phyloP scores from a whole-genome alignment of 2,329 filamentous ascomycete species.

The Lachnellula hyalina region DNA sequence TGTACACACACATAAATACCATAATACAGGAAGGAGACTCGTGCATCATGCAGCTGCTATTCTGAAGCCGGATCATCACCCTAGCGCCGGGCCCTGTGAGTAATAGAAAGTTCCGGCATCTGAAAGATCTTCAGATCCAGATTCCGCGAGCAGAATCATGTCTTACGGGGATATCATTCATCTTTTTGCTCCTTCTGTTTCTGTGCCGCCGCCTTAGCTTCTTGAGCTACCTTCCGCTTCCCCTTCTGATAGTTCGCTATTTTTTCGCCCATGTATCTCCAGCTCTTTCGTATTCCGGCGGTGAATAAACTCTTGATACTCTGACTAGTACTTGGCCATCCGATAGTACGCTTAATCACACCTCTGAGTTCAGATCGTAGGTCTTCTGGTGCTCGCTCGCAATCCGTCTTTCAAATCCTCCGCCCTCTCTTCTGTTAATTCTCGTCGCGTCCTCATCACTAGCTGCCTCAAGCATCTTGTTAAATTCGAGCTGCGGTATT shows the following conservation, averaged over 20 bases:
- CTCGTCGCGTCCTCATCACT: conserved; percentile 64
- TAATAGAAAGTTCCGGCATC: neutral
- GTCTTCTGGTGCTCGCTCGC: conserved; percentile 59
- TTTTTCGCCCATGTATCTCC: conserved; percentile 81
- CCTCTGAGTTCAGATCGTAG: conserved; percentile 66
- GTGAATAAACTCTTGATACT: conserved; percentile 80
- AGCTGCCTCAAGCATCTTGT: conserved; percentile 74
- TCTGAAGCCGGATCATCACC: neutral
- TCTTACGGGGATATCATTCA: neutral
- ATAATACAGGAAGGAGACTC: neutral
- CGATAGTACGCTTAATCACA: conserved; percentile 81
- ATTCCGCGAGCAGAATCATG: neutral
- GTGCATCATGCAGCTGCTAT: neutral
- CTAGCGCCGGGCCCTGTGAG: neutral
- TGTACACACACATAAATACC: neutral
- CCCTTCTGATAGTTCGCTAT: conserved; percentile 51
- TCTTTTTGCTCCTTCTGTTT: conserved; percentile 2
- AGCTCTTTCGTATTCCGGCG: conserved; percentile 63
- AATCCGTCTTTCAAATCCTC: conserved; percentile 81
- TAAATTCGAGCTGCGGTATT: conserved; percentile 79
- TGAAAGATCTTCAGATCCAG: no score
- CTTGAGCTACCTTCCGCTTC: conserved; percentile 21
- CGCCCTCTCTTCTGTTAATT: conserved; percentile 70
- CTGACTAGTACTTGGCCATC: conserved; percentile 87
- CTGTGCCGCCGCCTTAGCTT: neutral